phyloP scores from a whole-genome alignment of 306 rosid genomes.

The Quercus suber region DNA sequence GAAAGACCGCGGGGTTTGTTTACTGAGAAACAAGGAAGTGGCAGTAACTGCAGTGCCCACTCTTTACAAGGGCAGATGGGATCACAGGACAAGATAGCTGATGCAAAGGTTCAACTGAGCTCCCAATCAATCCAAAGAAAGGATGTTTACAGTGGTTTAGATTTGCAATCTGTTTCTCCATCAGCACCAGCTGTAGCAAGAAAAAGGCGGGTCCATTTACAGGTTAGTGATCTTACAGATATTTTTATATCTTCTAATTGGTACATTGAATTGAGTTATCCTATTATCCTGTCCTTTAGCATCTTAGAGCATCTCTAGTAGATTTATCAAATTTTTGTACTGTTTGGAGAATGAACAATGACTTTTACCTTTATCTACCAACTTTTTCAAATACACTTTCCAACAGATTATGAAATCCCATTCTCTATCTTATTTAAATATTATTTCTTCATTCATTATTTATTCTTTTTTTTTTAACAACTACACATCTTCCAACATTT shows the following conservation, averaged over 20 bases:
- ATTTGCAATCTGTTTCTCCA: slow-evolving; percentile 57
- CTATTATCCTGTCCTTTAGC: not conserved
- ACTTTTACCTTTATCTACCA: too few species aligned
- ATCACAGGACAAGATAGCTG: slow-evolving; percentile 58
- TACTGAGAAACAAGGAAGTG: slow-evolving; percentile 51
- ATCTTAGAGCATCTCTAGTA: too few species aligned
- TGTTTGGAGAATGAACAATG: too few species aligned
- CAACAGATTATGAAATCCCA: too few species aligned
- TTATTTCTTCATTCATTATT: too few species aligned
- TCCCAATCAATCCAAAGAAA: slow-evolving; percentile 53
- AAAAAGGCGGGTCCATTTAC: slow-evolving; percentile 83
- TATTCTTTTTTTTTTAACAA: too few species aligned
- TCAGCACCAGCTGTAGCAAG: slow-evolving; percentile 65
- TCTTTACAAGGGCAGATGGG: slow-evolving; percentile 57
- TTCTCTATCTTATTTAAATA: too few species aligned
- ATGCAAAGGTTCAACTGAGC: slow-evolving; percentile 55
- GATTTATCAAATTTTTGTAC: too few species aligned
- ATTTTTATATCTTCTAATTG: slow-evolving; percentile 5
- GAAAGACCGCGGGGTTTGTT: slow-evolving; percentile 63
- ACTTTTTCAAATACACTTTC: too few species aligned
- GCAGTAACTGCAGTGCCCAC: slow-evolving; percentile 48
- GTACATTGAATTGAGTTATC: not conserved
- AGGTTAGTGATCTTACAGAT: slow-evolving; percentile 39
- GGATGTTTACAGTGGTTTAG: slow-evolving; percentile 65
- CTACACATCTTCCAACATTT: too few species aligned